Percentiles rank a stretch among this genome's conserved stretches.
These are phyloP conservation scores for Apiospora arundinis DNA, from an alignment of 2,329 filamentous ascomycete genomes.

Conservation along the genomic window DNA sequence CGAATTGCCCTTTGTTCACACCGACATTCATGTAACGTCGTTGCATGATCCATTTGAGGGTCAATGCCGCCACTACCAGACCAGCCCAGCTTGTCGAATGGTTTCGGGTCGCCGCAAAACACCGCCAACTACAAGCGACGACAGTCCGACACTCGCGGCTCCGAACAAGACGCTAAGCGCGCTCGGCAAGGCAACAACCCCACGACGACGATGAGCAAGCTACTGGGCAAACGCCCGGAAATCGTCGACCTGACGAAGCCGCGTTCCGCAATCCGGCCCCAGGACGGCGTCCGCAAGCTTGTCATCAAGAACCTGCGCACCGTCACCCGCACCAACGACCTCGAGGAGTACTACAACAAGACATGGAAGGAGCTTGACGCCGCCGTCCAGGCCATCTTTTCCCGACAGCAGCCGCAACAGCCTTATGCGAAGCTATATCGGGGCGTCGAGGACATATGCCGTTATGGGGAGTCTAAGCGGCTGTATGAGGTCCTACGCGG, in stretches of 20 bases:
- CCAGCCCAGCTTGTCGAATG: constrained; percentile 37
- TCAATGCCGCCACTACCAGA: constrained; percentile 32
- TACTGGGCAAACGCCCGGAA: constrained; percentile 45
- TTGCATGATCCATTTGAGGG: constrained; percentile 22
- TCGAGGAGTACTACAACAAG: constrained; percentile 78
- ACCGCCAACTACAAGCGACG: constrained; percentile 37
- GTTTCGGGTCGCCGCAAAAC: constrained; percentile 32
- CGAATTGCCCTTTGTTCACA: background rate
- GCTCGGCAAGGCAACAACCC: constrained; percentile 8
- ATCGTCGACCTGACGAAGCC: constrained; percentile 54
- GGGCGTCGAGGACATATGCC: constrained; percentile 89
- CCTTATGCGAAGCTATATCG: constrained; percentile 91
- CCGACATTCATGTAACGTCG: constrained; percentile 25
- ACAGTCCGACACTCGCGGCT: constrained; percentile 24
- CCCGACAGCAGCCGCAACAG: constrained; percentile 63
- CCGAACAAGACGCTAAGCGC: constrained; percentile 24
- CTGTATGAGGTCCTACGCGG: constrained; percentile 71
- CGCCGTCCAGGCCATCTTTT: constrained; percentile 77
- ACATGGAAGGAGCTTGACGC: constrained; percentile 76
- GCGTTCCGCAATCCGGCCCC: constrained; percentile 67
- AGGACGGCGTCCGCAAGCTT: constrained; percentile 81
- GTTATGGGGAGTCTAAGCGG: constrained; percentile 73
- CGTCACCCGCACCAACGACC: constrained; percentile 62
- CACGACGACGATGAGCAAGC: constrained; percentile 34
- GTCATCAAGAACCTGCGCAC: constrained; percentile 91